Percentiles rank a stretch among this genome's conserved stretches.
These are phyloP conservation scores for Lanmaoa pseudosensibilis DNA, from an alignment of 768 basidiomycete species.

Conservation along the genomic window DNA sequence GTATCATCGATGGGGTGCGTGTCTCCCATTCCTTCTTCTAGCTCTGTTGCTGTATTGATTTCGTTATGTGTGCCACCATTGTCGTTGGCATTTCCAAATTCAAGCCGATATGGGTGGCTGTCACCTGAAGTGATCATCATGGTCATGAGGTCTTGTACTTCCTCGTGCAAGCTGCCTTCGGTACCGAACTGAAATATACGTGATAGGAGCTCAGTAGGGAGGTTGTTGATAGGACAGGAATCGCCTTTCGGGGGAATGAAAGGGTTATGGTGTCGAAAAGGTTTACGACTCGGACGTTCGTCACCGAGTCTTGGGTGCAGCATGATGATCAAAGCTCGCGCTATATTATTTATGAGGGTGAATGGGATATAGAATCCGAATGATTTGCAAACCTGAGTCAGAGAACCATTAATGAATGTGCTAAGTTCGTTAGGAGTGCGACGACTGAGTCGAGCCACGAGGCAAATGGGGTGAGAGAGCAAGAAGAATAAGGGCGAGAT, in stretches of 20 bases:
- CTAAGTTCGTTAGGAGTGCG: too few relatives aligned
- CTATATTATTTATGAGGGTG: neutral
- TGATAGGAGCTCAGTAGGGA: conserved; percentile 53
- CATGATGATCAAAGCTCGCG: neutral
- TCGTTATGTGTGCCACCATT: too few relatives aligned
- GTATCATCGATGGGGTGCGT: too few relatives aligned
- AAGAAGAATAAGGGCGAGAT: too few relatives aligned
- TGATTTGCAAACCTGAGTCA: neutral
- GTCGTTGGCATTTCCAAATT: conserved; percentile 21
- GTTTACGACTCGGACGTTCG: too few relatives aligned
- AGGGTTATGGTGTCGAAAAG: neutral
- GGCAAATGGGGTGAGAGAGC: too few relatives aligned
- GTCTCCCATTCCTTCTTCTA: too few relatives aligned
- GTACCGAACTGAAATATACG: conserved; percentile 52
- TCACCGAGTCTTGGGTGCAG: too few relatives aligned
- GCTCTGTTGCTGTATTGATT: too few relatives aligned
- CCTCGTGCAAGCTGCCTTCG: conserved; percentile 32
- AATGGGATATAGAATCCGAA: neutral
- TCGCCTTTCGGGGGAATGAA: conserved; percentile 12
- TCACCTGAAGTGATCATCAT: neutral
- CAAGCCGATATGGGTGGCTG: neutral
- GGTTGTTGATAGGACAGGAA: conserved; percentile 45
- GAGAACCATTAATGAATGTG: too few relatives aligned
- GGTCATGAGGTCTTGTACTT: conserved; percentile 35
- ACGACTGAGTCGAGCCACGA: too few relatives aligned